These are phyloP conservation scores for Alisma plantagoaquatica DNA, from an alignment of 106 monocot species.

Conservation along the genomic window DNA sequence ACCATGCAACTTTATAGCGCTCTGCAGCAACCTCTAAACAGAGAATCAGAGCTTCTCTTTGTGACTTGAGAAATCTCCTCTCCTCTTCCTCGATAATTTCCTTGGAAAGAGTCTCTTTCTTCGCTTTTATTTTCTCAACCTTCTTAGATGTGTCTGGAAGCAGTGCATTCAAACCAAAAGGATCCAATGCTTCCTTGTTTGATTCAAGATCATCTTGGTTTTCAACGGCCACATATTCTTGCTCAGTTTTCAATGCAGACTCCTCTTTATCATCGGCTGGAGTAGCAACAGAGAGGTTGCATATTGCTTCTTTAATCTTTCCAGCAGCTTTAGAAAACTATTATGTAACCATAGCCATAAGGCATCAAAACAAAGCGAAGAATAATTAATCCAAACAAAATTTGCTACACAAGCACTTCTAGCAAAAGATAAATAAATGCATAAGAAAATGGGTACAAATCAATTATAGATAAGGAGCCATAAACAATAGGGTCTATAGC, in stretches of 20 bases:
- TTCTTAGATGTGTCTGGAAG: constrained; percentile 46
- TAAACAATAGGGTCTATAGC: too few species aligned
- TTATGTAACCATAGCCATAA: neutral
- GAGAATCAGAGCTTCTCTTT: constrained; percentile 62
- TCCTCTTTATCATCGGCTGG: constrained; percentile 73
- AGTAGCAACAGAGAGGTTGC: constrained; percentile 56
- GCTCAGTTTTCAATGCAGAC: constrained; percentile 32
- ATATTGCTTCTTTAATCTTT: constrained; percentile 90
- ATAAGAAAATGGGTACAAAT: too few species aligned
- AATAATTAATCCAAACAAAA: neutral
- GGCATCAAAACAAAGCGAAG: neutral
- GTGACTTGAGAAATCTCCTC: constrained; percentile 61
- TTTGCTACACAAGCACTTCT: neutral
- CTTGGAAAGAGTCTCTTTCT: constrained; percentile 37
- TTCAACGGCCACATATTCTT: neutral
- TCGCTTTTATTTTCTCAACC: constrained; percentile 39
- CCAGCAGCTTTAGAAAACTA: constrained; percentile 91
- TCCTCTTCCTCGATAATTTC: constrained; percentile 36
- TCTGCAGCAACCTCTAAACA: constrained; percentile 87
- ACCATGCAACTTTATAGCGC: constrained; percentile 87
- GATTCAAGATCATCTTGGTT: neutral
- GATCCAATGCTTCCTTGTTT: constrained; percentile 45
- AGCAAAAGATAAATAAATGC: neutral
- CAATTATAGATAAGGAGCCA: too few species aligned
- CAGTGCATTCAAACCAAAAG: constrained; percentile 84